These are phyloP conservation scores for Maudiozyma bulderi DNA, from an alignment of 805 yeast genomes.

Conservation along the genomic window DNA sequence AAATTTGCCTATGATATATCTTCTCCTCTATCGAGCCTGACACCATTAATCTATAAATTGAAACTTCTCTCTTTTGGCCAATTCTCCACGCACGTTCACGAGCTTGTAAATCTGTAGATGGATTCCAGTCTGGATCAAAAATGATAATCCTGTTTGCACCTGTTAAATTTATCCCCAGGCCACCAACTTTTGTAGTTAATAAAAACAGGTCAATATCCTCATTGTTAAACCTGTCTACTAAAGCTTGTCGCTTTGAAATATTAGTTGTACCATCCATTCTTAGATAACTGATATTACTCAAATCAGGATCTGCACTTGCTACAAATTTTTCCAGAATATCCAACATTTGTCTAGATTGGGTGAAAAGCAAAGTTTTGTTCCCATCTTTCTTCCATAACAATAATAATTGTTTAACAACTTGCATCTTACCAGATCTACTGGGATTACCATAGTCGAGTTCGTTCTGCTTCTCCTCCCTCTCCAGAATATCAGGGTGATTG, in stretches of 20 bases:
- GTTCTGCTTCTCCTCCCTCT: slow-evolving; percentile 29
- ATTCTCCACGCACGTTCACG: slow-evolving; percentile 95
- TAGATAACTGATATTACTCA: slow-evolving; percentile 40
- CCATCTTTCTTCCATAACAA: slow-evolving; percentile 68
- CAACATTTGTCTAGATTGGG: slow-evolving; percentile 91
- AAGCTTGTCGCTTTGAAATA: slow-evolving; percentile 59
- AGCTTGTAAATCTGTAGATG: slow-evolving; percentile 94
- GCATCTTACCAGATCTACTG: slow-evolving; percentile 75
- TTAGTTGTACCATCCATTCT: slow-evolving; percentile 95
- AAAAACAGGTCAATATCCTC: slow-evolving; percentile 58
- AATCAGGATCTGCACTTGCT: slow-evolving; percentile 28
- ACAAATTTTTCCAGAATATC: slow-evolving; percentile 72
- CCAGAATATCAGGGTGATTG: slow-evolving; percentile 86
- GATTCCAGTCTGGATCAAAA: slow-evolving; percentile 98
- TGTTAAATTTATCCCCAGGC: slow-evolving; percentile 84
- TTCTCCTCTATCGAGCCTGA: slow-evolving; percentile 96
- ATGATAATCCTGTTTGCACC: slow-evolving; percentile 94
- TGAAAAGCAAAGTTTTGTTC: slow-evolving; percentile 74
- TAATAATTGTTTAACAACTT: slow-evolving; percentile 68
- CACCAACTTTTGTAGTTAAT: slow-evolving; percentile 92
- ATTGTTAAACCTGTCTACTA: slow-evolving; percentile 74
- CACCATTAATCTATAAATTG: slow-evolving; percentile 83
- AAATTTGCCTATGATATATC: slow-evolving; percentile 92
- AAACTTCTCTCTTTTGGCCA: slow-evolving; percentile 88
- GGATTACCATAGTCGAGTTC: slow-evolving; percentile 44